These are phyloP conservation scores for Penicillium glabrum DNA, from an alignment of 2,329 filamentous ascomycete genomes.

Conservation along the genomic window DNA sequence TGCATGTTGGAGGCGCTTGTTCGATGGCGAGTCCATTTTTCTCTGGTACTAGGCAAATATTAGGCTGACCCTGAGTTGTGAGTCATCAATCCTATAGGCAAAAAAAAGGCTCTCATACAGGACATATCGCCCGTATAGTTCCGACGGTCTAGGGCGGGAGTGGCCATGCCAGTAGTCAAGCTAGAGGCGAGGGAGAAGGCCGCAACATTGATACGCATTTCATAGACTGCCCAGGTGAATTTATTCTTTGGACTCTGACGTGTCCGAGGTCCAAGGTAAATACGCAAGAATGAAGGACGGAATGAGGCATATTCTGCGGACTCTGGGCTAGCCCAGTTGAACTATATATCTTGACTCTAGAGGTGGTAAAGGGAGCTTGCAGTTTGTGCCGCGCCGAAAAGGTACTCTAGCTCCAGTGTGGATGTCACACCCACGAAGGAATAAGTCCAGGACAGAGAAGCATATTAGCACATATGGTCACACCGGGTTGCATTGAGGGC, in stretches of 20 bases:
- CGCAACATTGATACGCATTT: conserved; percentile 14
- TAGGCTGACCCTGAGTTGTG: background rate
- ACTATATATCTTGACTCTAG: background rate
- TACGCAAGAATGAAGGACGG: background rate
- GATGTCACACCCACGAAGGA: background rate
- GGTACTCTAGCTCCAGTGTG: background rate
- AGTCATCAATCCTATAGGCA: background rate
- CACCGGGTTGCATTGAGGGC: background rate
- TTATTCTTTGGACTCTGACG: background rate
- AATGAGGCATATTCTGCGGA: background rate
- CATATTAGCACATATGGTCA: background rate
- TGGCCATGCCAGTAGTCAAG: conserved; percentile 1
- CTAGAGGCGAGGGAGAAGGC: conserved; percentile 6
- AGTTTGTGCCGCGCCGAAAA: background rate
- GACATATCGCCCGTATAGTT: background rate
- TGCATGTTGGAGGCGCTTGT: conserved; percentile 18
- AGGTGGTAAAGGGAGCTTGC: background rate
- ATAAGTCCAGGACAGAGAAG: background rate
- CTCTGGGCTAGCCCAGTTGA: background rate
- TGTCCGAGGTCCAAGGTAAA: background rate
- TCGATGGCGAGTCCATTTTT: conserved; percentile 12
- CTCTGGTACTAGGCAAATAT: conserved; percentile 7
- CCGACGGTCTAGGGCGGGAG: background rate
- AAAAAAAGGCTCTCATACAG: background rate
- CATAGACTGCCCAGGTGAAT: background rate